Conservation (phyloP, 495 filamentous ascomycete species). For the Aspergillus panamensis region DNA sequence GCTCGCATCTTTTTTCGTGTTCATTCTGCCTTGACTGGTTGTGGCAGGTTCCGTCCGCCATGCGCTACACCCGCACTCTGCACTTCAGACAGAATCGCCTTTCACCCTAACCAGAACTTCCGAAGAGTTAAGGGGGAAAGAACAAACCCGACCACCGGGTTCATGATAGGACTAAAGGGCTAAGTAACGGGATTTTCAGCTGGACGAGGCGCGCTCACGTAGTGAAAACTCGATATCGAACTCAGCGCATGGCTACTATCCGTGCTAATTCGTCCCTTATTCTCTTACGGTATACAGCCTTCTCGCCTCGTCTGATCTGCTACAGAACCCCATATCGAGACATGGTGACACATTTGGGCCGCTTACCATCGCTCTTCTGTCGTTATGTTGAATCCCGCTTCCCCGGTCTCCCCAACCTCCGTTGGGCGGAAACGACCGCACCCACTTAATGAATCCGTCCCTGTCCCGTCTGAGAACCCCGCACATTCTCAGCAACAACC, state of each 20-base stretch:
- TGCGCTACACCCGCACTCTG: conserved; percentile 23
- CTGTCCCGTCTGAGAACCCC: conserved; percentile 20
- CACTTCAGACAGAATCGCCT: conserved; percentile 20
- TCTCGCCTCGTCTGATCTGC: conserved; percentile 12
- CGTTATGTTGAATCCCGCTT: conserved; percentile 40
- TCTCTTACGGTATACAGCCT: conserved; percentile 15
- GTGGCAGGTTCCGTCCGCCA: conserved; percentile 18
- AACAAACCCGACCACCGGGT: conserved; percentile 3
- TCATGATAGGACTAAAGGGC: conserved; percentile 13
- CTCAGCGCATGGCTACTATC: conserved; percentile 31
- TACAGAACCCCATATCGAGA: conserved; percentile 30
- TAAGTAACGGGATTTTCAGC: background rate
- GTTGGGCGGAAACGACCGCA: conserved; percentile 44
- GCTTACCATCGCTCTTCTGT: conserved; percentile 24
- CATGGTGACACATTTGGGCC: conserved; percentile 36
- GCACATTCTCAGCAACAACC: conserved; percentile 15
- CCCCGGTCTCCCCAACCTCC: conserved; percentile 35
- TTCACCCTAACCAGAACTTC: conserved; percentile 12
- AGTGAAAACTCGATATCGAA: conserved; percentile 1
- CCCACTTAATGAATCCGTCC: conserved; percentile 25
- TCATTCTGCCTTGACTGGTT: conserved; percentile 7
- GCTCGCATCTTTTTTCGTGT: background rate
- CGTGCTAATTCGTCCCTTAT: conserved; percentile 30
- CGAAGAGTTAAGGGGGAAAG: conserved; percentile 12
- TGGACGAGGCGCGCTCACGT: background rate